phyloP scores from a whole-genome alignment of 352 stramenopile species.

The Pythium aphanidermatum region DNA sequence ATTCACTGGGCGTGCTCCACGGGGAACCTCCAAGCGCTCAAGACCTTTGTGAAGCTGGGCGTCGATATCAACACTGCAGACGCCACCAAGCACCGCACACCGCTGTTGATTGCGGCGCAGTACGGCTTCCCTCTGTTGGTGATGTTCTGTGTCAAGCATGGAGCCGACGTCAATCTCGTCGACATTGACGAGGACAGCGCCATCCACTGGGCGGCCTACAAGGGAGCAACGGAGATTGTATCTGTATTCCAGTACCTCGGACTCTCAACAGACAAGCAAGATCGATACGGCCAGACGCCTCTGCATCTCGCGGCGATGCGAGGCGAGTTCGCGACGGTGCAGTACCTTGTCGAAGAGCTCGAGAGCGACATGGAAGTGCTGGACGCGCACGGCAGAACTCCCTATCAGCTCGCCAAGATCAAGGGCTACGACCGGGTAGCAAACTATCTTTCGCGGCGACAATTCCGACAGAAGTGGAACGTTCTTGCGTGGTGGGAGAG shows the following conservation, averaged over 20 bases:
- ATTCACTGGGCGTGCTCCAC: constrained; percentile 82
- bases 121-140: constrained; percentile 71
- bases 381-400: constrained; percentile 53
- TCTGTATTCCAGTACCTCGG: constrained; percentile 79
- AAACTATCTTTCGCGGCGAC: constrained; percentile 41
- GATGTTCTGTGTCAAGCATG: constrained; percentile 67
- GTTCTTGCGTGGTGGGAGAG: constrained; percentile 54
- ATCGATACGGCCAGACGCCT: constrained; percentile 75
- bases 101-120: constrained; percentile 69
- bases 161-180: constrained; percentile 57
- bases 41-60: constrained; percentile 52
- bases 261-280: constrained; percentile 49
- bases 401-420: constrained; percentile 47
- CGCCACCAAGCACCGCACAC: constrained; percentile 61
- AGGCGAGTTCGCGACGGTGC: constrained; percentile 57
- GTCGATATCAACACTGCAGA: constrained; percentile 75
- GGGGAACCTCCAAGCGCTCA: constrained; percentile 61
- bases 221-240: constrained; percentile 76
- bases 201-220: constrained; percentile 85
- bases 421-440: constrained; percentile 52
- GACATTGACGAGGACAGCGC: constrained; percentile 68
- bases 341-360: constrained; percentile 77
- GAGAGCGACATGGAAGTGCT: constrained; percentile 45
- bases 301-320: constrained; percentile 79
- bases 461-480: constrained; percentile 47